Percentiles rank a stretch among this genome's conserved stretches.
Conservation (phyloP, 805 yeast species). For the Schizosaccharomyces cryophilus region DNA sequence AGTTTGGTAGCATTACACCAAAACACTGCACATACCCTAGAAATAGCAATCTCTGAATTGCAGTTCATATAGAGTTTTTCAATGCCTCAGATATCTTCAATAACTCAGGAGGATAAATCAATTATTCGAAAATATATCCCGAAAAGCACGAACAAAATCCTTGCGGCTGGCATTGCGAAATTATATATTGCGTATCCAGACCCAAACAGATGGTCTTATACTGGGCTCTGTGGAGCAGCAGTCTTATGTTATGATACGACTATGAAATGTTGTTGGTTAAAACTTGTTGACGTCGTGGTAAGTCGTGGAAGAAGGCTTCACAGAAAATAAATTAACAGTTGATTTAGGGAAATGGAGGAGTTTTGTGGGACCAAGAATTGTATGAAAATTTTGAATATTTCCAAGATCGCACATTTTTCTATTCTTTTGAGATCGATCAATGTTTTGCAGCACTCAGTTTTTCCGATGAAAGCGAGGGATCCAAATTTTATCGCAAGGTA, state of each 20-base stretch:
- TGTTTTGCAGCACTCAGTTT: conserved; percentile 69
- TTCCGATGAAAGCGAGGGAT: conserved; percentile 71
- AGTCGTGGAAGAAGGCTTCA: neutral
- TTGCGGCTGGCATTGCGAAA: conserved; percentile 77
- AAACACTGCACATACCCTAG: neutral
- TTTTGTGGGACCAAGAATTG: conserved; percentile 90
- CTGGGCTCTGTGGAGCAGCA: conserved; percentile 75
- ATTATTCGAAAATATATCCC: conserved; percentile 75
- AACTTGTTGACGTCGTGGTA: conserved; percentile 47
- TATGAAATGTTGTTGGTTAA: conserved; percentile 79
- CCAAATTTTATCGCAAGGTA: conserved; percentile 61
- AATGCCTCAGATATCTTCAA: conserved; percentile 7
- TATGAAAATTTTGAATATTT: conserved; percentile 69
- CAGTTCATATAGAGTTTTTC: neutral
- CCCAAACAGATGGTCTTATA: conserved; percentile 54
- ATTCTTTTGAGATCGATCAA: conserved; percentile 78
- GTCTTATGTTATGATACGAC: conserved; percentile 75
- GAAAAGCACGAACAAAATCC: conserved; percentile 59
- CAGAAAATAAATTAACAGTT: neutral
- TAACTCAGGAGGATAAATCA: conserved; percentile 49
- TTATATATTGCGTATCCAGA: conserved; percentile 78
- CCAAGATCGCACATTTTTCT: conserved; percentile 88
- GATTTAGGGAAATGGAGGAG: conserved; percentile 46
- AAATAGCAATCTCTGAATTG: neutral
- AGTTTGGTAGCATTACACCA: neutral